These are phyloP conservation scores for Ganoderma sp. DNA, from an alignment of 1,284 basidiomycete genomes.

Conservation along the genomic window DNA sequence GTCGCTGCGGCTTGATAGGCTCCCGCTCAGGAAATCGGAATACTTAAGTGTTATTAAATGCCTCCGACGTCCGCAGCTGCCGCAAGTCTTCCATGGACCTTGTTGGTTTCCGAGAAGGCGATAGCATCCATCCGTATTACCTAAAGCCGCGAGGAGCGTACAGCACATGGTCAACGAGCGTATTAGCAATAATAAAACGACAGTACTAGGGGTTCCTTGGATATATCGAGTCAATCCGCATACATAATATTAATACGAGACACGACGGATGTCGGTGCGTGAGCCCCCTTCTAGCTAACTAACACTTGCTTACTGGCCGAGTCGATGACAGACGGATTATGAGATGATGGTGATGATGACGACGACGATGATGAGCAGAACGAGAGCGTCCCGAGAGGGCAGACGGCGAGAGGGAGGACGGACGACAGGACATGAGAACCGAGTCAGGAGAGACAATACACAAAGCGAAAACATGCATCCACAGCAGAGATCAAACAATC, in stretches of 20 bases:
- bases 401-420: not conserved
- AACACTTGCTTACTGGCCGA: conserved; percentile 8
- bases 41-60: too few relatives aligned
- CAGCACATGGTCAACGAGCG: conserved; percentile 24
- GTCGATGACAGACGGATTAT: conserved; percentile 15
- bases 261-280: conserved; percentile 3
- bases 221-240: conserved; percentile 18
- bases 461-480: conserved; percentile 34
- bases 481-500: conserved; percentile 29
- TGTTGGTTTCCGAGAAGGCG: not conserved
- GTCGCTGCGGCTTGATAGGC: not conserved
- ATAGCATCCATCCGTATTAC: conserved; percentile 5
- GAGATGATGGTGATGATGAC: not conserved
- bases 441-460: conserved; percentile 21
- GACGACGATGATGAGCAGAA: not conserved
- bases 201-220: conserved; percentile 6
- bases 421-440: conserved; percentile 4
- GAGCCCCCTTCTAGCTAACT: conserved; percentile 21
- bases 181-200: conserved; percentile 32
- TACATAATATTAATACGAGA: conserved; percentile 20
- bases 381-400: not conserved
- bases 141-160: conserved; percentile 13
- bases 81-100: not conserved
- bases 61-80: not conserved
- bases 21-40: not conserved